These are phyloP conservation scores for Canavalia gladiata DNA, from an alignment of 306 rosid genomes.

Conservation along the genomic window DNA sequence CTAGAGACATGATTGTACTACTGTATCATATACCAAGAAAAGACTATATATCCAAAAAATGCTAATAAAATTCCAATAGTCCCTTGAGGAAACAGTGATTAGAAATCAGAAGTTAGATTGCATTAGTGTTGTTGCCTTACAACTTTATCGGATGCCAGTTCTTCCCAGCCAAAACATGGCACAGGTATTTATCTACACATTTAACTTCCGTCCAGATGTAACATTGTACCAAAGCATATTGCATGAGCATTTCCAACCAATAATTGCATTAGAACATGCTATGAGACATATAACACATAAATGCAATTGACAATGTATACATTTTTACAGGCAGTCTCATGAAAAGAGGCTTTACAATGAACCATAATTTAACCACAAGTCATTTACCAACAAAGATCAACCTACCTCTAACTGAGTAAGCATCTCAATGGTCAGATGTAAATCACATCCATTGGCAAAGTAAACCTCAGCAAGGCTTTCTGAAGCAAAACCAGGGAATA, in stretches of 20 bases:
- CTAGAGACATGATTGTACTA: constrained; percentile 1
- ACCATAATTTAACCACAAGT: constrained; percentile 34
- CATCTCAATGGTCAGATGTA: constrained; percentile 88
- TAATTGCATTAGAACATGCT: constrained; percentile 42
- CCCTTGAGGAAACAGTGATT: constrained; percentile 32
- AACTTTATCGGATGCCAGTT: constrained; percentile 34
- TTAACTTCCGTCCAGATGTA: constrained; percentile 41
- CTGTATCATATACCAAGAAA: constrained; percentile 30
- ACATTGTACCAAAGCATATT: constrained; percentile 24
- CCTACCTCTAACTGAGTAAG: constrained; percentile 95
- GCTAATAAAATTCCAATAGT: constrained; percentile 6
- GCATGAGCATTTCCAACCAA: constrained; percentile 32
- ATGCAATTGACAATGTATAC: not conserved
- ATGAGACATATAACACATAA: not conserved
- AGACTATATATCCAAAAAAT: constrained; percentile 6
- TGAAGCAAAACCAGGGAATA: constrained; percentile 93
- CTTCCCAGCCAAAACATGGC: constrained; percentile 52
- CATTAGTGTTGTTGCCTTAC: constrained; percentile 47
- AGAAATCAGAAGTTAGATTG: constrained; percentile 42
- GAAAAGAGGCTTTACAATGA: constrained; percentile 22
- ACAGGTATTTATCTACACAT: constrained; percentile 43
- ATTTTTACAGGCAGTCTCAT: not conserved
- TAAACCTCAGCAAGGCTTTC: constrained; percentile 94
- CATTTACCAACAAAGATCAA: constrained; percentile 31
- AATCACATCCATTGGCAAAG: constrained; percentile 84